Evolutionary conservation across 2,329 filamentous ascomycete genomes (phyloP), one percentile per base, ranked within the genome.

Genomic region (Ophiosphaerella korrae): DNA sequence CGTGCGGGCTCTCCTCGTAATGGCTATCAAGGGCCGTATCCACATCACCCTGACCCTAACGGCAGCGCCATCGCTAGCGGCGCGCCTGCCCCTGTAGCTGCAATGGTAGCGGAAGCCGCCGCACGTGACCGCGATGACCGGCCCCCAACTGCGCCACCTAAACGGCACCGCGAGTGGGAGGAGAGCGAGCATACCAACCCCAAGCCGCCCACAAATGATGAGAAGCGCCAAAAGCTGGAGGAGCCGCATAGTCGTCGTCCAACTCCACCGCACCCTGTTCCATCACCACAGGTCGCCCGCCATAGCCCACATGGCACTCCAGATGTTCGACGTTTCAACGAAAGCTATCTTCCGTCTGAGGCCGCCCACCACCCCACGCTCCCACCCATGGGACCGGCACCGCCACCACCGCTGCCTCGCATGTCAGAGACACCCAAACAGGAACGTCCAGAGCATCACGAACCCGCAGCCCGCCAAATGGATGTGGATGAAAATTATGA

Each of bases 401-500:
- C 66, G 74, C 79, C 80, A 24, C 77, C 83, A 48, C 79, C 82
- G 23, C 77, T 83, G 48, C 79, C 82, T 24, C 80, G 82, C n/a
- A 80, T 82, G 70, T 75, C 82, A 38, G 63, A 66, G 33, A 57
- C 60, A 12, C 53, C 63, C 13, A 60, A 62, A 45, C 75, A 78
- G 51, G 77, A 79, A 57, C 74, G 75, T 32, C 70, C 73, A 7
- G 71, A 75, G 50, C 74, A 75, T 45, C 87, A 86, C 50, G 93
- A 97, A 76, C 90, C 92, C 45, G 92, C 94, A 31, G 91, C 92
- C 16, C 84, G 94, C 18, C 96, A 96, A 75, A 95, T 99, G 85
- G 93, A 97, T 6, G 90, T 97, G 16, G 92, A 99, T 62, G 94
- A 99, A 72, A 89, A 97, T 71, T 97, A 99, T 66, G 93, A 97